Conservation (phyloP, 2,329 filamentous ascomycete species). For the Paecilomyces variotii region DNA sequence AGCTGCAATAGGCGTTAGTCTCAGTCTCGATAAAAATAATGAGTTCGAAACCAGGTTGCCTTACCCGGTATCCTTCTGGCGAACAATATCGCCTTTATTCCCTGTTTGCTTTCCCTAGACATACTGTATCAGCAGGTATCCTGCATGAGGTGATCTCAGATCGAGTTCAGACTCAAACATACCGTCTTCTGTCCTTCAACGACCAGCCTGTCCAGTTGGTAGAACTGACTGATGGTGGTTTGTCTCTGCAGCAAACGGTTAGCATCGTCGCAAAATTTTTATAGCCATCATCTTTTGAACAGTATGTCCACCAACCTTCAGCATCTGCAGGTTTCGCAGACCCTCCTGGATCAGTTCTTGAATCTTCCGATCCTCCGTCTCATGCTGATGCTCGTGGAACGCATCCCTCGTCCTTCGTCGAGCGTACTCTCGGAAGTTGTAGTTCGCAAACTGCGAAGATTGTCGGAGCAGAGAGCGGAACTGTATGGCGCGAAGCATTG, state of each 20-base stretch:
- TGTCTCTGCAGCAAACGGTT: constrained; percentile 62
- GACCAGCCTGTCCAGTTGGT: constrained; percentile 81
- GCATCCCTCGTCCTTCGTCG: constrained; percentile 82
- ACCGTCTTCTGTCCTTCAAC: constrained; percentile 81
- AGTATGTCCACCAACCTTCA: constrained; percentile 63
- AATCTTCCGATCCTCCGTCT: constrained; percentile 65
- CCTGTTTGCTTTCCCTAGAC: constrained; percentile 61
- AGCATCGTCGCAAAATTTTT: constrained; percentile 14
- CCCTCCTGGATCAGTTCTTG: constrained; percentile 88
- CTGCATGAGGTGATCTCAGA: background rate
- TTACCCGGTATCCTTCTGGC: constrained; percentile 71
- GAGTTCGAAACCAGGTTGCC: constrained; percentile 14
- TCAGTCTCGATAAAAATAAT: background rate
- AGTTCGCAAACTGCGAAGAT: constrained; percentile 77
- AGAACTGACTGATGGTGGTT: constrained; percentile 91
- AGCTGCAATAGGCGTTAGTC: constrained; percentile 7
- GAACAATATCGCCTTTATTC: constrained; percentile 53
- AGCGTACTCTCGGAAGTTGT: constrained; percentile 98
- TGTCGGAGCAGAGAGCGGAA: constrained; percentile 89
- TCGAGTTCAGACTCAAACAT: constrained; percentile 26
- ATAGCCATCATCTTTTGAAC: background rate
- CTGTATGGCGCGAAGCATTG: constrained; percentile 37
- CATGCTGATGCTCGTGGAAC: constrained; percentile 70
- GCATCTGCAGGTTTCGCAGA: constrained; percentile 71
- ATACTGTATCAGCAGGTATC: constrained; percentile 1